These are phyloP conservation scores for Venturia pyrina DNA, from an alignment of 2,329 filamentous ascomycete species.

Conservation along the genomic window DNA sequence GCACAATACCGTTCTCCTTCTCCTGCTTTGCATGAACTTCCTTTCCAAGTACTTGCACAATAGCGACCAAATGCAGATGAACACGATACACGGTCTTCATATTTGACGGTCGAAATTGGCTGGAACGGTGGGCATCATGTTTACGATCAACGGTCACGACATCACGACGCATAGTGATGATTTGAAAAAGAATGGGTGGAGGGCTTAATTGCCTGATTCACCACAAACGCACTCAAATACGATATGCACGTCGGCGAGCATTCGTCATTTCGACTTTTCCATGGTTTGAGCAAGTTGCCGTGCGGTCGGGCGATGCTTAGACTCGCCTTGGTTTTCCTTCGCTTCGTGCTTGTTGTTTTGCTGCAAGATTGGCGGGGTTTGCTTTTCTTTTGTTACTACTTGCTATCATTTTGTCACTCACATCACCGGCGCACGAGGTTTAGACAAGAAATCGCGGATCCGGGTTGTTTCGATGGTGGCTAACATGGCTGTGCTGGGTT, in stretches of 20 bases:
- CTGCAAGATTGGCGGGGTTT: slow-evolving; percentile 3
- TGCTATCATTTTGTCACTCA: not conserved
- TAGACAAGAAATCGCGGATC: not conserved
- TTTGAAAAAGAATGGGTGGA: slow-evolving; percentile 5
- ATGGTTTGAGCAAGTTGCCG: not conserved
- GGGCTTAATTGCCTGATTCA: slow-evolving; percentile 12
- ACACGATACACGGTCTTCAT: not conserved
- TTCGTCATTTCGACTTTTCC: not conserved
- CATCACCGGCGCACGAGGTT: slow-evolving; percentile 1
- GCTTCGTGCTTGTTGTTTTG: not conserved
- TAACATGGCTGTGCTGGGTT: not conserved
- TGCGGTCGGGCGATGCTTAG: not conserved
- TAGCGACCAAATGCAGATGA: not conserved
- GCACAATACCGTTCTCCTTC: slow-evolving; percentile 11
- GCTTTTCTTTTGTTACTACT: not conserved
- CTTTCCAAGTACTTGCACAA: slow-evolving; percentile 2
- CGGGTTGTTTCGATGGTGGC: not conserved
- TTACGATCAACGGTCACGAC: not conserved
- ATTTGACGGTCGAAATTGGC: not conserved
- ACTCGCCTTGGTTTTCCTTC: not conserved
- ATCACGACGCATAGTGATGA: slow-evolving; percentile 1
- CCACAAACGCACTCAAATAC: not conserved
- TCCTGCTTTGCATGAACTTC: slow-evolving; percentile 8
- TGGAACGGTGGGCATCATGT: not conserved
- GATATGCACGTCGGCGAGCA: not conserved